Conservation (phyloP, 805 yeast genomes). For the Teunomyces gatunensis region DNA sequence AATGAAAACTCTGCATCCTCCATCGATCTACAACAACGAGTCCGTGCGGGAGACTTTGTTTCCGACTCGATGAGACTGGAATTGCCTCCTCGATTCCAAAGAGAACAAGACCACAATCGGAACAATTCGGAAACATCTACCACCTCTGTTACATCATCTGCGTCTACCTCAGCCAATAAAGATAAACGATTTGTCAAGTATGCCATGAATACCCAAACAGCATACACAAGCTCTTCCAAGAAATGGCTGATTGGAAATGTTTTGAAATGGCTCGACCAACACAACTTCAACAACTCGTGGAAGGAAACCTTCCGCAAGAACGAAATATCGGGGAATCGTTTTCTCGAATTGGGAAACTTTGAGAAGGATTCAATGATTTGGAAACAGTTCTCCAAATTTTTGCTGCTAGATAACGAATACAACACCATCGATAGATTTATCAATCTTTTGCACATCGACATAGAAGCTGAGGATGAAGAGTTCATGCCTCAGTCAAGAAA, state of each 20-base stretch:
- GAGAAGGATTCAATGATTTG: constrained; percentile 49
- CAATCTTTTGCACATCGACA: constrained; percentile 38
- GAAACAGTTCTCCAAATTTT: constrained; percentile 36
- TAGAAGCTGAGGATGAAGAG: constrained; percentile 3
- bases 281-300: constrained; percentile 76
- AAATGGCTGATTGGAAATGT: constrained; percentile 78
- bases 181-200: constrained; percentile 42
- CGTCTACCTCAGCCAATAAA: constrained; percentile 31
- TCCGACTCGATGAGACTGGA: not conserved
- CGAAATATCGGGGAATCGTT: constrained; percentile 59
- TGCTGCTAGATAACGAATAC: constrained; percentile 42
- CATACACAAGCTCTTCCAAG: constrained; percentile 35
- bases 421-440: constrained; percentile 58
- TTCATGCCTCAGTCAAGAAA: constrained; percentile 16
- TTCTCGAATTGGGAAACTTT: constrained; percentile 66
- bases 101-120: constrained; percentile 19
- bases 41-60: not conserved
- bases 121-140: constrained; percentile 37
- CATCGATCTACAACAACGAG: not conserved
- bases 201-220: constrained; percentile 38
- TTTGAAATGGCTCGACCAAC: constrained; percentile 60
- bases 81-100: not conserved
- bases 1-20: not conserved
- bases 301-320: constrained; percentile 56
- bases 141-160: constrained; percentile 28